Percentiles rank a stretch among this genome's conserved stretches.
These are phyloP conservation scores for Acacia acuminata DNA, from an alignment of 306 rosid genomes.

Conservation along the genomic window DNA sequence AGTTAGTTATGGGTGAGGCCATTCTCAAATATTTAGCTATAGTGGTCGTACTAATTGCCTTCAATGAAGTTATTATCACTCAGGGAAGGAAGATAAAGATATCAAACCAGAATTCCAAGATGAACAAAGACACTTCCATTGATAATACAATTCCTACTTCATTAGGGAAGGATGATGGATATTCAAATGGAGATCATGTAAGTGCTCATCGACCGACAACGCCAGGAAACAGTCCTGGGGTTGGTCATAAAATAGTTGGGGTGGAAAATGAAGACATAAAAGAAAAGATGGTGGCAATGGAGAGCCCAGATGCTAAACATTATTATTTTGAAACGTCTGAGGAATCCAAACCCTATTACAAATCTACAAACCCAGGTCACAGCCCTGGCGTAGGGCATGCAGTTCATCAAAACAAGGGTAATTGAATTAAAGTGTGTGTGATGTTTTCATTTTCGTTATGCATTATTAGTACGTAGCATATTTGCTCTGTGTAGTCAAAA, in stretches of 20 bases:
- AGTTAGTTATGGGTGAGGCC: neutral
- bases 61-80: neutral
- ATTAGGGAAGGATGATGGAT: neutral
- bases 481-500: neutral
- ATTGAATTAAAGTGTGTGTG: neutral
- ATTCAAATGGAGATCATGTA: neutral
- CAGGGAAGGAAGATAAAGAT: neutral
- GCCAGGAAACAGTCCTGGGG: conserved; percentile 51
- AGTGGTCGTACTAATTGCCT: neutral
- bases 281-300: neutral
- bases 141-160: neutral
- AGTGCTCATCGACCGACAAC: conserved; percentile 38
- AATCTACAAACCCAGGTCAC: conserved; percentile 25
- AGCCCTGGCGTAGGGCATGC: neutral
- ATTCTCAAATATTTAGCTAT: neutral
- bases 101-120: neutral
- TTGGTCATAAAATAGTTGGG: neutral
- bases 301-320: neutral
- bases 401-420: neutral
- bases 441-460: neutral
- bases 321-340: neutral
- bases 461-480: neutral
- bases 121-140: neutral
- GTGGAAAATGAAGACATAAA: neutral
- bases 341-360: neutral